Percentiles rank a stretch among this genome's conserved stretches.
Evolutionary conservation across 306 rosid genomes (phyloP).

Genomic region (Prunus davidiana): DNA sequence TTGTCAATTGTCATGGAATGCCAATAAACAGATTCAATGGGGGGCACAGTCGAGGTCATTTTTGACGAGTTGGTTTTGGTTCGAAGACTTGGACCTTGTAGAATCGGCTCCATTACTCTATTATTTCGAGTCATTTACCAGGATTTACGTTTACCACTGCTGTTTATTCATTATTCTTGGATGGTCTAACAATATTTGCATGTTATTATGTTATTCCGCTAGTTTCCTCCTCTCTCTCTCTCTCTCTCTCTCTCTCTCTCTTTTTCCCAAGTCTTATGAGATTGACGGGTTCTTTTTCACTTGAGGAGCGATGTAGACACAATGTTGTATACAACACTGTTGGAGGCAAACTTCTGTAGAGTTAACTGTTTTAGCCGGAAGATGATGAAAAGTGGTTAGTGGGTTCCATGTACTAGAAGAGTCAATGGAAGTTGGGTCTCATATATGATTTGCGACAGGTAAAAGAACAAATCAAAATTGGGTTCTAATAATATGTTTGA

Average conservation of each 20-base stretch:
- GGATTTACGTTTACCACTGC: not conserved
- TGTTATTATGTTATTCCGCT: too few species aligned
- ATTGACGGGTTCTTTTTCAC: too few species aligned
- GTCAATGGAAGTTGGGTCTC: not conserved
- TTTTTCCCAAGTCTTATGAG: too few species aligned
- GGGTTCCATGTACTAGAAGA: not conserved
- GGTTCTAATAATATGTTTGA: not conserved
- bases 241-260: too few species aligned
- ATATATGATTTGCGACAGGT: not conserved
- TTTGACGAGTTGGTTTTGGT: not conserved
- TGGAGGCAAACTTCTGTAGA: not conserved
- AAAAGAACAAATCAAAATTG: not conserved
- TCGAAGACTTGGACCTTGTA: not conserved
- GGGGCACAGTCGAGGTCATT: too few species aligned
- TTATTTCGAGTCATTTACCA: not conserved
- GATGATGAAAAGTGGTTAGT: not conserved
- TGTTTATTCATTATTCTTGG: not conserved
- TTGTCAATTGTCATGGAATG: not conserved
- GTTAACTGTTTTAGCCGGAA: not conserved
- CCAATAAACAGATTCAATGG: not conserved
- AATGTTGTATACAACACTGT: not conserved
- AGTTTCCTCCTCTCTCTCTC: too few species aligned
- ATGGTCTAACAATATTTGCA: too few species aligned
- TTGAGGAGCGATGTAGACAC: too few species aligned
- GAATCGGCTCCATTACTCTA: not conserved